Evolutionary conservation across 2,329 filamentous ascomycete genomes (phyloP), one percentile per base, ranked within the genome.

Genomic region (Cladosporium sp.): DNA sequence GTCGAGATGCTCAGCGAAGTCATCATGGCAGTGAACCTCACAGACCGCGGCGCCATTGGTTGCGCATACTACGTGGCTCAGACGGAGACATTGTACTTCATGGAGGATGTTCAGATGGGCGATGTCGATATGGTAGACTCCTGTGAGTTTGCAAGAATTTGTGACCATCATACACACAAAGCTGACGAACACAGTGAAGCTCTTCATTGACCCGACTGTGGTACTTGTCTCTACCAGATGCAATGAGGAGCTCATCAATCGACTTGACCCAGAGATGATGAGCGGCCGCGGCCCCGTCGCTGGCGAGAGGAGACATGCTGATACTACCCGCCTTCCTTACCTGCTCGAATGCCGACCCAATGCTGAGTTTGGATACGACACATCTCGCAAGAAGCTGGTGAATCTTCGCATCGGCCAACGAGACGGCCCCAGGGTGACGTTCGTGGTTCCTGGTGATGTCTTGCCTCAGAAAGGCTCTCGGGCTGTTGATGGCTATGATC

Each of bases 11-110:
- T 88, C 43, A 85, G 86, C 64, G 91, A 95, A 73, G 79, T 92
- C 28, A 85, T 96, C 65, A 91, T 96, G 87, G 91, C 92, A 0
- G 81, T 97, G 26, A 88, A 96, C 66, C 83, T 94, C 75, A 87
- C 85, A 67, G 85, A 88, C n/a, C 84, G 86, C 32, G 88, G 86
- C 0, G 88, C 85, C 0, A 83, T 97, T 21, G 94, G 94, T 0
- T 97, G 93, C 76, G 89, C 91, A 54, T 96, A 94, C 74, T 97
- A 94, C 74, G 81, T 89, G 56, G 88, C 89, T 6, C 79, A 84
- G 28, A 87, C 92, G 46, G 88, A 91, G 72, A 87, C 83, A 39
- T 77, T 97, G 3, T 89, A 86, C 66, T 82, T 97, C 51, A 88
- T 96, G 74, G 88, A 94, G 74, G 93, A 97, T 70, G 83, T 91